Conservation (phyloP, 768 basidiomycete genomes). For the Serendipita sp. region DNA sequence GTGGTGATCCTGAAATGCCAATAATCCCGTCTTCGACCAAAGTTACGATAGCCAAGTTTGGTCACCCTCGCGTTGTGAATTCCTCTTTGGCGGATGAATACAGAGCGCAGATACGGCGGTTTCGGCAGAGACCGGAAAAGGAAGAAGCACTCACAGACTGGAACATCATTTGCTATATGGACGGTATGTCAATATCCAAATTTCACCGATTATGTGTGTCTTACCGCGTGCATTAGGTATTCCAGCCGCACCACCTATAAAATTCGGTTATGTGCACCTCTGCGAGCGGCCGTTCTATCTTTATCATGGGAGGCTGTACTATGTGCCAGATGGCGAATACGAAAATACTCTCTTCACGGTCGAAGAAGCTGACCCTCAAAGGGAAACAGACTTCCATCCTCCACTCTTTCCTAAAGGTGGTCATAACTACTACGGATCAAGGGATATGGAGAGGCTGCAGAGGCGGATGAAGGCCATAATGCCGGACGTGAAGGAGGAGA, state of each 20-base stretch:
- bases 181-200: slow-evolving; percentile 19
- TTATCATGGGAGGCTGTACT: slow-evolving; percentile 31
- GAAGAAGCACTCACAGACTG: slow-evolving; percentile 9
- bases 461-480: slow-evolving; percentile 30
- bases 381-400: background rate
- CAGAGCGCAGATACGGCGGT: background rate
- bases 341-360: slow-evolving; percentile 32
- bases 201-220: background rate
- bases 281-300: slow-evolving; percentile 34
- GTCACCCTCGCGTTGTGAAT: slow-evolving; percentile 37
- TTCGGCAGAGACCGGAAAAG: background rate
- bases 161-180: slow-evolving; percentile 7
- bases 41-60: slow-evolving; percentile 34
- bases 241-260: slow-evolving; percentile 36
- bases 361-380: slow-evolving; percentile 6
- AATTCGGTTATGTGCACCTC: slow-evolving; percentile 39
- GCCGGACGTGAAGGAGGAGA: slow-evolving; percentile 10
- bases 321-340: slow-evolving; percentile 28
- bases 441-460: slow-evolving; percentile 34
- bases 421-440: slow-evolving; percentile 46
- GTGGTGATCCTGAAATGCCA: background rate
- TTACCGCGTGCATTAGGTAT: slow-evolving; percentile 26
- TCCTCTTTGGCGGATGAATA: slow-evolving; percentile 9
- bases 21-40: background rate
- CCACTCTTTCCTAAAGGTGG: slow-evolving; percentile 30